Conservation (phyloP, 495 filamentous ascomycete species). For the Delitschia confertaspora region DNA sequence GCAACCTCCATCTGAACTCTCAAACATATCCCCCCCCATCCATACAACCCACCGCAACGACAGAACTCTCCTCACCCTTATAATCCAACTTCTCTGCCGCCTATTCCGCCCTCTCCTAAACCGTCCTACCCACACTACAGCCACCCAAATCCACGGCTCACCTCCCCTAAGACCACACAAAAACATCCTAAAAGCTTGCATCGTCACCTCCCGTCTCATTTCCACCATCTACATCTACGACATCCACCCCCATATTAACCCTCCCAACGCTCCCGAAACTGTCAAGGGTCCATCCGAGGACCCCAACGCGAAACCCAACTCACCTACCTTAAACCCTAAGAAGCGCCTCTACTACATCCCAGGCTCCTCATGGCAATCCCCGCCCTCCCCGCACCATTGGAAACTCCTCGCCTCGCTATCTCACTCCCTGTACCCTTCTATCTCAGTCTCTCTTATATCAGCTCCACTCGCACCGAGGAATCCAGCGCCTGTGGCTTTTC, state of each 20-base stretch:
- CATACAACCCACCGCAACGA: constrained; percentile 10
- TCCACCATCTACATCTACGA: constrained; percentile 32
- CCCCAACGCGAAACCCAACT: background rate
- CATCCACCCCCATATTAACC: constrained; percentile 16
- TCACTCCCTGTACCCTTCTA: constrained; percentile 16
- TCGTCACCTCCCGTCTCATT: constrained; percentile 28
- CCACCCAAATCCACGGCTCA: constrained; percentile 27
- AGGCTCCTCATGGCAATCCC: constrained; percentile 35
- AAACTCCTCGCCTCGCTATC: constrained; percentile 29
- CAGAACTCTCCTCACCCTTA: constrained; percentile 6
- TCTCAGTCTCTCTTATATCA: constrained; percentile 24
- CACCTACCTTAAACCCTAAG: too few species aligned
- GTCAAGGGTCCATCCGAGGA: too few species aligned
- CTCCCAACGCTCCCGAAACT: background rate
- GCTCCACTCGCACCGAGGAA: constrained; percentile 33
- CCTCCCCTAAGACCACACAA: constrained; percentile 19
- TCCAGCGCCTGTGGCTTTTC: constrained; percentile 27
- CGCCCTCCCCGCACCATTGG: constrained; percentile 34
- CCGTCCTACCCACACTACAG: constrained; percentile 1
- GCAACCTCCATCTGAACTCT: too few species aligned
- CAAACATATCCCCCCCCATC: constrained; percentile 1
- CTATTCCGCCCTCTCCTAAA: constrained; percentile 13
- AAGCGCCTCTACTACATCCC: constrained; percentile 36
- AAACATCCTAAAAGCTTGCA: constrained; percentile 14
- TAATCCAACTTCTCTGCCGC: constrained; percentile 18